Base-by-base conservation (phyloP, 257 asterid genomes). In the Lithospermum erythrorhizon region DNA sequence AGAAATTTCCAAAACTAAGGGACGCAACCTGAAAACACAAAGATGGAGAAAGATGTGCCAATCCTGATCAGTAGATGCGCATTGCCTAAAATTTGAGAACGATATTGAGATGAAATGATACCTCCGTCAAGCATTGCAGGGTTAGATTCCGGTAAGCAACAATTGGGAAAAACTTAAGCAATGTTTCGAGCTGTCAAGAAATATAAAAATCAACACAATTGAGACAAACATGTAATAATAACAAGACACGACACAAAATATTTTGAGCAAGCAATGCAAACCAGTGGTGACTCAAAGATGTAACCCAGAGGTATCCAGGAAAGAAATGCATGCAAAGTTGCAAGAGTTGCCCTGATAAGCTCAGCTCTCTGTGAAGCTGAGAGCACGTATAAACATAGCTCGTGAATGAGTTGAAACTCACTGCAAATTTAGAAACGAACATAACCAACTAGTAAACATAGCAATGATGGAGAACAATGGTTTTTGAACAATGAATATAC, bases 281-380 rank as follows among this genome's bases (percentile, higher is more conserved):
- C 98, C 98, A 93, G 78, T 6, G 98, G 85, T 22, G 98, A 93
- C 73, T 89, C 97, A 76, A 93, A 93, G 62, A 93, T 93, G 71
- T 93, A 93, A 73, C 98, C 98, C 62, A 93, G 79, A 5, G 99
- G 99, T 72, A 93, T 93, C 99, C 99, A 93, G 21, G 97, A 89
- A 65, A 93, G 95, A 66, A 93, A 93, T 55, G 97, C 99, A 69
- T 93, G 99, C 73, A 93, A 63, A 19, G 99, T 93, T 54, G 89
- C 94, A 69, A 93, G 73, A 15, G 99, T 93, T 55, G 96, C 99
- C 79, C 96, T 76, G 74, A 88, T 78, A 61, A 91, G 98, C 79
- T 91, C 98, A 9, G 94, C 80, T 75, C 97, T 93, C 70, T 86
- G 97, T 59, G 97, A 89, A 70, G 85, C 97, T 16, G 97, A 79